Evolutionary conservation across 768 basidiomycete genomes (phyloP).

Genomic region (Podaxis rugospora): DNA sequence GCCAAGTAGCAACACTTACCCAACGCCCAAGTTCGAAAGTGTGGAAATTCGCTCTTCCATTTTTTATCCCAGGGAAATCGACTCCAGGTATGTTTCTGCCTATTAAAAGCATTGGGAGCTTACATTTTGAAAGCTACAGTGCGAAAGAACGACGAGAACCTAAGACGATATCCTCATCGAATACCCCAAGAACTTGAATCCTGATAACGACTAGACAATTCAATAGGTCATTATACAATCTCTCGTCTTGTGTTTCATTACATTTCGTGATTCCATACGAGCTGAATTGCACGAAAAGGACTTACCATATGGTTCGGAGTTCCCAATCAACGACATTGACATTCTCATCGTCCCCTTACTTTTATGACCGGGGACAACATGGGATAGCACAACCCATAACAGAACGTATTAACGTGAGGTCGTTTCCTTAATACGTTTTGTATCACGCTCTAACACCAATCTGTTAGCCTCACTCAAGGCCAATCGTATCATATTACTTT

Average conservation of each 20-base stretch:
- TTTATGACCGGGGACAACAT: slow-evolving; percentile 67
- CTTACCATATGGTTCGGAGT: slow-evolving; percentile 35
- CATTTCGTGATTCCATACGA: not conserved
- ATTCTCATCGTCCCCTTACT: slow-evolving; percentile 72
- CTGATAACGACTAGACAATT: not conserved
- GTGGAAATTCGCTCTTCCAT: not conserved
- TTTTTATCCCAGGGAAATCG: not conserved
- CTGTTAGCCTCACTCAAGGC: slow-evolving; percentile 65
- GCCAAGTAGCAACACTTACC: not conserved
- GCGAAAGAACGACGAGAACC: not conserved
- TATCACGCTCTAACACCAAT: not conserved
- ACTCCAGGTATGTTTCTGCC: not conserved
- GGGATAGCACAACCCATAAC: slow-evolving; percentile 76
- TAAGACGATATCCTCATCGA: not conserved
- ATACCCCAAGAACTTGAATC: not conserved
- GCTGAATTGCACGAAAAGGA: not conserved
- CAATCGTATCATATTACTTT: slow-evolving; percentile 94
- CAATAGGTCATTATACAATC: not conserved
- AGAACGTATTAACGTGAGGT: slow-evolving; percentile 70
- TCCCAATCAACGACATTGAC: slow-evolving; percentile 44
- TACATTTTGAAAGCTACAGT: not conserved
- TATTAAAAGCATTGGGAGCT: not conserved
- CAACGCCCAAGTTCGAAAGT: not conserved
- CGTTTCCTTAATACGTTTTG: not conserved
- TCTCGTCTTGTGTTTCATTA: not conserved